Evolutionary conservation across 2,329 filamentous ascomycete genomes (phyloP).

Genomic region (Bertia moriformis): DNA sequence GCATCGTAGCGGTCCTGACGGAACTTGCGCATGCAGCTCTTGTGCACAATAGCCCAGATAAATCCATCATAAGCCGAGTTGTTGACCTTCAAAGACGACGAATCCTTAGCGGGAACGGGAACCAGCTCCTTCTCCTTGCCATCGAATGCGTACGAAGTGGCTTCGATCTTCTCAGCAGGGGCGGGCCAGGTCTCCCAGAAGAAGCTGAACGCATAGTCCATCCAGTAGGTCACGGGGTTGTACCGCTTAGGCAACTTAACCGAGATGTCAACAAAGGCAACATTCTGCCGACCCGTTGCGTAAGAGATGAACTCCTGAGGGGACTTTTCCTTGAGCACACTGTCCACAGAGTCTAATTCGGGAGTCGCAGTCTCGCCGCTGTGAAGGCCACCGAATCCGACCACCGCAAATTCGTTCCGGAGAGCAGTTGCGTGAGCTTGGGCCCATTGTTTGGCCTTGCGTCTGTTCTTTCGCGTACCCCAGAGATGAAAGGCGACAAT

Average conservation of each 20-base stretch:
- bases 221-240: slow-evolving; percentile 33
- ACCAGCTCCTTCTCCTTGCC: slow-evolving; percentile 74
- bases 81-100: slow-evolving; percentile 26
- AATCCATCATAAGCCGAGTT: slow-evolving; percentile 66
- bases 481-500: slow-evolving; percentile 68
- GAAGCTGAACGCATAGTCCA: slow-evolving; percentile 38
- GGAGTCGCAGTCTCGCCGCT: slow-evolving; percentile 23
- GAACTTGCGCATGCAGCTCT: slow-evolving; percentile 78
- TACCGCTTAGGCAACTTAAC: slow-evolving; percentile 71
- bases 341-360: slow-evolving; percentile 31
- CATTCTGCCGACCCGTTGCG: slow-evolving; percentile 80
- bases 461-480: slow-evolving; percentile 66
- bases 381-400: slow-evolving; percentile 59
- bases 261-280: slow-evolving; percentile 79
- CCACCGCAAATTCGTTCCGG: slow-evolving; percentile 68
- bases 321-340: slow-evolving; percentile 70
- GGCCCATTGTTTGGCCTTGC: slow-evolving; percentile 70
- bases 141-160: slow-evolving; percentile 75
- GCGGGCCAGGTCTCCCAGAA: slow-evolving; percentile 64
- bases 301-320: slow-evolving; percentile 78
- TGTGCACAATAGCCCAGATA: slow-evolving; percentile 90
- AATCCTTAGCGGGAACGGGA: slow-evolving; percentile 45
- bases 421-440: slow-evolving; percentile 58
- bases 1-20: slow-evolving; percentile 90
- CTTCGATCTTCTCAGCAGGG: slow-evolving; percentile 62